Conservation (phyloP, 2,329 filamentous ascomycete species). For the Parastagonospora nodorum region DNA sequence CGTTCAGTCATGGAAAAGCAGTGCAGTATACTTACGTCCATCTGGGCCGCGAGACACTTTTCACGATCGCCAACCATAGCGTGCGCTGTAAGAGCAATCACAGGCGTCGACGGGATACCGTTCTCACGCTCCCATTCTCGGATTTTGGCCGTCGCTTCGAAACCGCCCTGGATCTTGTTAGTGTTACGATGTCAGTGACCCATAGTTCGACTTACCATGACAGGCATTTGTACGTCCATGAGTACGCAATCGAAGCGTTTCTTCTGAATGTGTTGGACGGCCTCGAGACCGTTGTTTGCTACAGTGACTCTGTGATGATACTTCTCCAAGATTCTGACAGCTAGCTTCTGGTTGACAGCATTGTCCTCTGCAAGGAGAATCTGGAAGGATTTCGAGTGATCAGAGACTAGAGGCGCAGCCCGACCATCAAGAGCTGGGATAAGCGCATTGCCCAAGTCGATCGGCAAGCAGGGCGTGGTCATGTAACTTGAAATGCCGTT, state of each 20-base stretch:
- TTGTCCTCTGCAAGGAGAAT: constrained; percentile 97
- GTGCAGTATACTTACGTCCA: constrained; percentile 65
- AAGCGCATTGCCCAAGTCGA: constrained; percentile 95
- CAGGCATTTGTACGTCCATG: constrained; percentile 99
- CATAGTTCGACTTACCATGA: constrained; percentile 71
- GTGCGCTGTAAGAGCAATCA: constrained; percentile 95
- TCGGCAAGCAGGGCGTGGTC: constrained; percentile 93
- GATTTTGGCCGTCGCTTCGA: constrained; percentile 96
- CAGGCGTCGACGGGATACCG: constrained; percentile 82
- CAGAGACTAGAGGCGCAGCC: constrained; percentile 86
- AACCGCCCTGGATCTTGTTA: constrained; percentile 69
- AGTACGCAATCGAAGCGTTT: constrained; percentile 95
- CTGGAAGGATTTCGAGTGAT: constrained; percentile 94
- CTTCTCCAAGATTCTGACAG: constrained; percentile 96
- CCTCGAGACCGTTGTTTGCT: constrained; percentile 92
- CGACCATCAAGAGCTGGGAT: constrained; percentile 93
- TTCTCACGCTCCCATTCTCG: constrained; percentile 88
- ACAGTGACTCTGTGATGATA: constrained; percentile 93
- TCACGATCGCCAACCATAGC: constrained; percentile 98
- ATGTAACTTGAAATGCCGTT: constrained; percentile 98
- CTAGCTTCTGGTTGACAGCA: constrained; percentile 92
- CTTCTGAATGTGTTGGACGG: constrained; percentile 87
- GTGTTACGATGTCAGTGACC: constrained; percentile 42
- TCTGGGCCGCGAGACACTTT: constrained; percentile 97
- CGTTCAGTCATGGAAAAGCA: background rate